Evolutionary conservation across 1,139 yeast species (phyloP), one percentile per base, ranked within the genome.

Genomic region (Debaryomyces coudertii): DNA sequence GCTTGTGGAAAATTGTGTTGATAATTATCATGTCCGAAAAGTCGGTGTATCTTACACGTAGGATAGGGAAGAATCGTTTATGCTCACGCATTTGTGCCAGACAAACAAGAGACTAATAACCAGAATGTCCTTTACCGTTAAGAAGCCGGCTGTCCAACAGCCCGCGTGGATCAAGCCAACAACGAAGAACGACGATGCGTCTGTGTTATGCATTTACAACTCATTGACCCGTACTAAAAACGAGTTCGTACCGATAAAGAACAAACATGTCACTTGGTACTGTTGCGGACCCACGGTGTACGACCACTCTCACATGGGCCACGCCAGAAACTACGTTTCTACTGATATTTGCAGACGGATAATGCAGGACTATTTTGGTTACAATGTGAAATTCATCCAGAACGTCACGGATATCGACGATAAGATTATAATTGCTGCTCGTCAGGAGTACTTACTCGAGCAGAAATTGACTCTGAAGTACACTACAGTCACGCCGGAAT

Each of bases 241-340:
- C 33, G 87, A 77, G 45, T 92, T 93, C 57, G 65, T 82, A 16
- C 93, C 98, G 3, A 66, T 75, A 47, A 70, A 74, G 42, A 74
- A 76, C 1, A 80, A 82, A 50, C 82, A 80, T 49, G 85, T 93
- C 43, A 80, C 92, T 2, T 93, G 99, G 99, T 93, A 93, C 70
- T 88, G 92, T 47, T 93, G 99, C 77, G 99, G 99, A 5, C 99
- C 99, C 9, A 93, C 99, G 0, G 98, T 93, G n/a, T 93, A 93
- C 61, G 97, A 93, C 66, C 85, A 95, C 37, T 83, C 95, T 44
- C 99, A 93, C 63, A 90, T 93, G 97, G 99, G 99, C n/a, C 99
- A 95, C 68, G 99, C 99, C 16, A 77, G 99, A 66, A 93, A 93
- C 70, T 95, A 93, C 63, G 98, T 93, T 42, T 83, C 97, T 7